These are phyloP conservation scores for Globisporangium nagaii DNA, from an alignment of 352 stramenopile species.

Conservation along the genomic window DNA sequence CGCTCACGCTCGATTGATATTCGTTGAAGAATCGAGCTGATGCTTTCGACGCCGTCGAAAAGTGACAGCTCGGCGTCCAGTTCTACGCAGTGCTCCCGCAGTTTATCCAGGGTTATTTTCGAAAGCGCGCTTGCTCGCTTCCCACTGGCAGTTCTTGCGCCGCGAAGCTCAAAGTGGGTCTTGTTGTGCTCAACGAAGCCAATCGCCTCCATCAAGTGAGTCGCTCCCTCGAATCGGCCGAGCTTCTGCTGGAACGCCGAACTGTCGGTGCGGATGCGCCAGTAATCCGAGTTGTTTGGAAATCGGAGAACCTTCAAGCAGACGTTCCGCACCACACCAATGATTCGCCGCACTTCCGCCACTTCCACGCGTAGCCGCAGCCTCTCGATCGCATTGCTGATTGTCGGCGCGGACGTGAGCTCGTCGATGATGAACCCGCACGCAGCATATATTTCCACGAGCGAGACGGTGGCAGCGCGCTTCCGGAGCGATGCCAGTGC, in stretches of 20 bases:
- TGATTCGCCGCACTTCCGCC: conserved; percentile 44
- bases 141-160: conserved; percentile 28
- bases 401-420: conserved; percentile 40
- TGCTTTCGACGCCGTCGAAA: conserved; percentile 60
- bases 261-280: conserved; percentile 52
- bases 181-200: conserved; percentile 54
- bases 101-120: conserved; percentile 28
- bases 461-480: conserved; percentile 37
- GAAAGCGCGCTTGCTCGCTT: conserved; percentile 38
- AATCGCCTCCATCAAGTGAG: conserved; percentile 43
- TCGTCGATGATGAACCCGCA: conserved; percentile 74
- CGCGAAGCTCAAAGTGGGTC: conserved; percentile 50
- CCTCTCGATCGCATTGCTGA: conserved; percentile 50
- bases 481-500: conserved; percentile 36
- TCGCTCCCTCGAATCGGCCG: conserved; percentile 53
- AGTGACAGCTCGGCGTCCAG: conserved; percentile 50
- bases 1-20: conserved; percentile 23
- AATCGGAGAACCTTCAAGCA: conserved; percentile 67
- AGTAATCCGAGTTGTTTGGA: conserved; percentile 70
- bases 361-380: conserved; percentile 45
- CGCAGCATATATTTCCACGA: conserved; percentile 51
- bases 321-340: conserved; percentile 41
- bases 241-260: conserved; percentile 56
- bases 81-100: conserved; percentile 47
- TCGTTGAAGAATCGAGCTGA: conserved; percentile 48